Conservation (phyloP, 192 early-diverging fungal species). For the Endogone sp. region DNA sequence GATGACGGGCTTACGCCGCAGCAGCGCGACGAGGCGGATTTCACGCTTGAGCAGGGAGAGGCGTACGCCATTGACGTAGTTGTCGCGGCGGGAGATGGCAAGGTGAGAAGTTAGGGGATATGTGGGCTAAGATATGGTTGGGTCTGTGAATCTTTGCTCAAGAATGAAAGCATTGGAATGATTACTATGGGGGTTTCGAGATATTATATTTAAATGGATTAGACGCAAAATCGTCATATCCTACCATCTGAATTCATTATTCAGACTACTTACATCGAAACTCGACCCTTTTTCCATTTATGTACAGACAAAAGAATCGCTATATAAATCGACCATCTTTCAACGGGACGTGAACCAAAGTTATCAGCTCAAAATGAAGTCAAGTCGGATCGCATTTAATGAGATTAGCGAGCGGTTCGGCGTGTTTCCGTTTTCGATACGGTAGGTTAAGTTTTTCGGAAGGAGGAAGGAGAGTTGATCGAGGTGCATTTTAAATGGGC, state of each 20-base stretch:
- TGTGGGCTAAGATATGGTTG: no score
- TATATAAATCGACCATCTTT: constrained; percentile 56
- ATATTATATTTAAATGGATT: neutral
- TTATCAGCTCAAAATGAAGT: constrained; percentile 68
- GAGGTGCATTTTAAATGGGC: neutral
- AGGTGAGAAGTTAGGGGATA: constrained; percentile 18
- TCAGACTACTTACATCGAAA: neutral
- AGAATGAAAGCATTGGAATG: neutral
- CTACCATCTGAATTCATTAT: neutral
- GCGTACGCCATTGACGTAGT: constrained; percentile 69
- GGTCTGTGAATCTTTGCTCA: no score
- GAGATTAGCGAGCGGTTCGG: constrained; percentile 56
- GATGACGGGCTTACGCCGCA: constrained; percentile 42
- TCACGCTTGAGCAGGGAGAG: constrained; percentile 67
- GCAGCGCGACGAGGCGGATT: constrained; percentile 50
- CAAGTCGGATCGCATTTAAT: constrained; percentile 57
- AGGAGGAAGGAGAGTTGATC: neutral
- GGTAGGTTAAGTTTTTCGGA: constrained; percentile 27
- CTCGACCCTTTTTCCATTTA: neutral
- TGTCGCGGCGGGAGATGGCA: constrained; percentile 61
- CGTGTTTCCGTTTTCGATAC: constrained; percentile 75
- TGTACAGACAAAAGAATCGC: constrained; percentile 32
- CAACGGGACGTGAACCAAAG: constrained; percentile 70
- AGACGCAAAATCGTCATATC: neutral
- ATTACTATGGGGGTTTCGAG: neutral